These are phyloP conservation scores for Nicotiana attenuata DNA, from an alignment of 257 asterid genomes.

Conservation along the genomic window DNA sequence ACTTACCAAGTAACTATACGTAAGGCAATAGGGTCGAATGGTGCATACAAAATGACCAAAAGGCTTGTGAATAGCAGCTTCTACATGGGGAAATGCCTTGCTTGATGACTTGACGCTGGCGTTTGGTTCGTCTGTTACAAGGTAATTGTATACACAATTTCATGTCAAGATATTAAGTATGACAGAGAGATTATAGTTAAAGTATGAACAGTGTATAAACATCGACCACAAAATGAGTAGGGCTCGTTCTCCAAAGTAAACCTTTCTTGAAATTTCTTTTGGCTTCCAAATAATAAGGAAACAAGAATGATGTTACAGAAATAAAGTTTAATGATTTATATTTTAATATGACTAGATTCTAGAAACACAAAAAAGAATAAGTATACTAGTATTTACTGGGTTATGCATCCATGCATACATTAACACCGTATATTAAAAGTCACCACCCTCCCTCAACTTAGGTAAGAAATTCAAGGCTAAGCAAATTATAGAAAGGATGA, in stretches of 20 bases:
- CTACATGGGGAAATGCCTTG: neutral
- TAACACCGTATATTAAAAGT: neutral
- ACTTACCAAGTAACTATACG: conserved; percentile 5
- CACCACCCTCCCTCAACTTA: neutral
- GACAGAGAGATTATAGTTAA: neutral
- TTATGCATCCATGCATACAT: neutral
- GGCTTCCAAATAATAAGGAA: neutral
- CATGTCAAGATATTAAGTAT: neutral
- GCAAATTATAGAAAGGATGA: neutral
- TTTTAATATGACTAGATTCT: neutral
- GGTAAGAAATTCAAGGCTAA: neutral
- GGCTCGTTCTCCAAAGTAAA: neutral
- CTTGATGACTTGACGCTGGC: neutral
- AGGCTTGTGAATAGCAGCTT: neutral
- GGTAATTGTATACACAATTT: neutral
- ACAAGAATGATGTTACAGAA: neutral
- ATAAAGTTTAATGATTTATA: neutral
- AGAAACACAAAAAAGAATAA: neutral
- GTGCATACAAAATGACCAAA: neutral
- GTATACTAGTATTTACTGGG: neutral
- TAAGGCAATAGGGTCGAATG: conserved; percentile 3
- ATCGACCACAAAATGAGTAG: neutral
- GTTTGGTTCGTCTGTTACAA: neutral
- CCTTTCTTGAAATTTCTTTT: neutral
- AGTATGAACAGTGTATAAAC: neutral